Evolutionary conservation across 768 basidiomycete species (phyloP), one percentile per base, ranked within the genome.

Genomic region (Boletus eberwhitei): DNA sequence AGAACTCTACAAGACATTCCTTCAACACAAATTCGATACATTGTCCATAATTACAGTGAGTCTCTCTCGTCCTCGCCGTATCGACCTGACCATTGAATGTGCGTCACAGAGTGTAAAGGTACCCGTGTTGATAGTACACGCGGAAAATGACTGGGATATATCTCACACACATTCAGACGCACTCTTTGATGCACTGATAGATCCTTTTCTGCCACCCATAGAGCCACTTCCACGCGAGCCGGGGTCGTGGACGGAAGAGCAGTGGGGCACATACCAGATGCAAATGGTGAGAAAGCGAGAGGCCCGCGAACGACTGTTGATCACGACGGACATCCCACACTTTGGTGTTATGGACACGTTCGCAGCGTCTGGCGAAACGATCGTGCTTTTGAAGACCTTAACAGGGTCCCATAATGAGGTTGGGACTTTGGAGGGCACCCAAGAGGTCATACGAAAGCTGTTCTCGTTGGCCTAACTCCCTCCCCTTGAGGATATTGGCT

Each of bases 91-190:
- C 1, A 32, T 21, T 45, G 41, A 61, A 49, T 17, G 21, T 48
- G 22, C 36, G 21, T 36, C 29, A 24, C 24, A 91, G 89, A 75
- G 78, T 53, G 80, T 91, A 59, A 81, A 82, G 59, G 80, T 81
- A 0, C 84, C 87, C 9, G 78, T 89, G 8, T 73, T 93, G 36
- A 78, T 94, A 58, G 83, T 79, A 0, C 92, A 94, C 67, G 83
- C 91, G 8, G 75, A 79, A 56, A 77, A 92, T 66, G 92, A 94
- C 70, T 75, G 73, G 60, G 85, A 89, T 22, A 91, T 93, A 44
- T 85, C 86, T 0, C 76, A 82, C 59, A 73, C 78, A 1, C 91
- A 94, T 65, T 85, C 91, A 0, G 74, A 77, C 14, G 70, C 75
- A 0, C 79, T 94, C 24, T 91, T 91, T 70, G 76, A 87, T 29